Base-by-base conservation (phyloP, 305 asterid genomes). In the Fraxinus sp. region DNA sequence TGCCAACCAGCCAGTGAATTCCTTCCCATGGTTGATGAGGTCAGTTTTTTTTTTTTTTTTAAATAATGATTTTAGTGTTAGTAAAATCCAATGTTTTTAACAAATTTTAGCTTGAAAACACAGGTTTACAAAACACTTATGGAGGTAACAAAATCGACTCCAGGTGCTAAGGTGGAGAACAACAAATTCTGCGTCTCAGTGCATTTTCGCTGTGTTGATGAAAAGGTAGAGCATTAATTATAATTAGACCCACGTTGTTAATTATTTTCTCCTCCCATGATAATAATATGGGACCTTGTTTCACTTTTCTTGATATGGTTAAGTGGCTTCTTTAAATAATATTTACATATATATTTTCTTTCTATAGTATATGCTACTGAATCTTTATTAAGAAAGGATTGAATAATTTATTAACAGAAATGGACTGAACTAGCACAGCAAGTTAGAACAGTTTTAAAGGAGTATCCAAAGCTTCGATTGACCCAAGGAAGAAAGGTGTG, bases 131-230 rank as follows among this genome's bases (percentile, higher is more conserved):
- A 89, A 73, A 77, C 89, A 81, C 89, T 96, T 14, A 62, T 88
- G 81, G 94, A 93, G 72, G 92, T 88, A 90, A 91, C 93, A 73
- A 93, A 92, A 88, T 91, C 89, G 16, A 96, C 92, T 4, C 88
- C 91, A 22, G 99, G 99, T 28, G 97, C 94, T 46, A 84, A 55
- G 41, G 98, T 96, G 86, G 99, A 96, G 89, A 93, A 94, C 74
- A 94, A 96, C 88, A 96, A 94, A 81, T 96, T 92, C 73, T 96
- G 99, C 73, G 72, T 90, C 33, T 96, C 99, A n/a, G 99, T 96
- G 4, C 99, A 96, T 85, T 96, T 94, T 70, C 97, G 99, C 71
- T 90, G 98, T 79, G 99, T 96, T 32, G 98, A 94, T 78, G 99
- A 96, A 83, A 93, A 88, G 97, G 99, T 95, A 86, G 75, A 73